A percentile compares a stretch with the other conserved stretches of the same genome.
These are phyloP conservation scores for Apiospora hydei DNA, from an alignment of 2,329 filamentous ascomycete species.

Conservation along the genomic window DNA sequence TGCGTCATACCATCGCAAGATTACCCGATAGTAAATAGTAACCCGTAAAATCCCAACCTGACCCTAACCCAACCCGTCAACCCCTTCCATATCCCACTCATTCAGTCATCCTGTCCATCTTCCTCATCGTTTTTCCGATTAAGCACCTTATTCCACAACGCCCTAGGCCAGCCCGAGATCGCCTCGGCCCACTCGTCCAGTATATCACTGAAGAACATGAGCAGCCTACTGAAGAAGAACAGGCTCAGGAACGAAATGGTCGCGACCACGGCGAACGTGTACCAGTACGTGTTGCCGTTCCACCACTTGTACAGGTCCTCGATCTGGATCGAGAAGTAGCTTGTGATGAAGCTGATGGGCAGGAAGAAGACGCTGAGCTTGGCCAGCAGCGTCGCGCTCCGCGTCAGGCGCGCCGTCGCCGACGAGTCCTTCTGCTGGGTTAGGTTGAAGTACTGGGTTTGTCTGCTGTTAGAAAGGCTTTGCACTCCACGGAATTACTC, in stretches of 20 bases:
- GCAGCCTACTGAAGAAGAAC: constrained; percentile 57
- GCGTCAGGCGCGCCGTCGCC: constrained; percentile 73
- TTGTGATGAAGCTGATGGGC: constrained; percentile 77
- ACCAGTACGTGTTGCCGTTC: constrained; percentile 70
- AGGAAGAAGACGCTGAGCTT: constrained; percentile 80
- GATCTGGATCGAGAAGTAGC: constrained; percentile 75
- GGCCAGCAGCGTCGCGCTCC: constrained; percentile 74
- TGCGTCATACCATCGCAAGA: neutral
- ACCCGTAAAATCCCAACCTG: neutral
- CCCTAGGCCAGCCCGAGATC: constrained; percentile 32
- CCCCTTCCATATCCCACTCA: no score
- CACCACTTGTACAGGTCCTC: constrained; percentile 63
- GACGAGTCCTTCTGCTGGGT: constrained; percentile 78
- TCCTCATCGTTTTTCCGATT: neutral
- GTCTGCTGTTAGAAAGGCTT: no score
- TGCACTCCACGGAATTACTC: no score
- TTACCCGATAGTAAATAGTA: neutral
- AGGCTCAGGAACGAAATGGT: constrained; percentile 64
- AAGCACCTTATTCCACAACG: neutral
- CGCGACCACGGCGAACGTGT: constrained; percentile 69
- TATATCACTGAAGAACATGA: constrained; percentile 55
- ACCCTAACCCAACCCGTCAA: neutral
- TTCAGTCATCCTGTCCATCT: constrained; percentile 15
- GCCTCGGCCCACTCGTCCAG: constrained; percentile 47
- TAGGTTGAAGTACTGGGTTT: constrained; percentile 83